Percentiles rank a stretch among this genome's conserved stretches.
Conservation (phyloP, 306 rosid species). For the Trifolium subterraneum region DNA sequence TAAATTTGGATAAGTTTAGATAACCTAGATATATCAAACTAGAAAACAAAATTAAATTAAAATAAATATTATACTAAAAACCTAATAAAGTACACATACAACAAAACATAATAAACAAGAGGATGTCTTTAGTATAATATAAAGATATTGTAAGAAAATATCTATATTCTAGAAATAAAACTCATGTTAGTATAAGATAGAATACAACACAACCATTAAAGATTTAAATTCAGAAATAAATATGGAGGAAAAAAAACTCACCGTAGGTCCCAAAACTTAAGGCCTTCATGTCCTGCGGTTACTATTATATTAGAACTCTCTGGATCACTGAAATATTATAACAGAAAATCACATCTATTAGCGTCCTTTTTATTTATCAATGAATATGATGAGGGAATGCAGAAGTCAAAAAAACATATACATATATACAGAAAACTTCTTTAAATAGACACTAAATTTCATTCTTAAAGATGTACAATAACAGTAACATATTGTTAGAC, state of each 20-base stretch:
- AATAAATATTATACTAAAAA: neutral
- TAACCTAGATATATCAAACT: neutral
- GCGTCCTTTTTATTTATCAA: conserved; percentile 21
- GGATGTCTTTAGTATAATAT: neutral
- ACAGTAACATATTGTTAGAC: neutral
- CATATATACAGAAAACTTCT: conserved; percentile 8
- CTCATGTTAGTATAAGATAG: no score
- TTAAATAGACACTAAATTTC: conserved; percentile 9
- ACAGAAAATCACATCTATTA: conserved; percentile 26
- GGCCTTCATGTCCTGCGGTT: conserved; percentile 90
- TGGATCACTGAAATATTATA: conserved; percentile 60
- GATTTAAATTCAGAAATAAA: conserved; percentile 25
- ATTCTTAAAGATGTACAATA: conserved; percentile 32
- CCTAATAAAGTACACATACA: neutral
- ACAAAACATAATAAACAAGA: neutral
- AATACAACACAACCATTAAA: no score
- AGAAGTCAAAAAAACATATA: neutral
- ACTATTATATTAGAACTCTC: conserved; percentile 75
- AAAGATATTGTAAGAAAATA: conserved; percentile 1
- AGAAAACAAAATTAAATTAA: neutral
- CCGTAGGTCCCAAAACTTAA: conserved; percentile 97
- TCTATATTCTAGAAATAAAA: neutral
- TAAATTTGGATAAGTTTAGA: neutral
- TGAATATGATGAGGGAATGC: neutral
- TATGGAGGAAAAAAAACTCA: conserved; percentile 37